These are phyloP conservation scores for Cladosporium colombiae DNA, from an alignment of 2,329 filamentous ascomycete genomes.

Conservation along the genomic window DNA sequence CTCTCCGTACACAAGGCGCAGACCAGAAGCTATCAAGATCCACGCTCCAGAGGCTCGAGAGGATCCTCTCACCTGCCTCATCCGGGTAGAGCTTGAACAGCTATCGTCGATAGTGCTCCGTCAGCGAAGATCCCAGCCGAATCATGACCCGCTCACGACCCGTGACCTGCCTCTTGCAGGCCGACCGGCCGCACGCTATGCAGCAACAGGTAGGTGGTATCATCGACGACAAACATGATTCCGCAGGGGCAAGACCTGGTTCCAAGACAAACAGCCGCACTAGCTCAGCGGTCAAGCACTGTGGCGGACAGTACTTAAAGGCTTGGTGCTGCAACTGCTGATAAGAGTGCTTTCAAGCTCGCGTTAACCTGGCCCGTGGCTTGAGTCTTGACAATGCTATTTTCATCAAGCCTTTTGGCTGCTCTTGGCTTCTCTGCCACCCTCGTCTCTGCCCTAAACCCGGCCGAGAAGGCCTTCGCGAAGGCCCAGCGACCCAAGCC, in stretches of 20 bases:
- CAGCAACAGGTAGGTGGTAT: slow-evolving; percentile 17
- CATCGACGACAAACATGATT: slow-evolving; percentile 7
- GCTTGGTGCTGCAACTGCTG: slow-evolving; percentile 14
- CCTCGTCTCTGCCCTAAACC: slow-evolving; percentile 9
- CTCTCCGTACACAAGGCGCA: neutral
- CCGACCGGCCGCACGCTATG: neutral
- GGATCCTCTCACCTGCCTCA: slow-evolving; percentile 16
- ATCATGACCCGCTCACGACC: neutral
- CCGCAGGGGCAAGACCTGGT: neutral
- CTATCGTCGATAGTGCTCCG: neutral
- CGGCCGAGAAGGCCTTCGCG: slow-evolving; percentile 19
- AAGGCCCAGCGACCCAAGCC: slow-evolving; percentile 19
- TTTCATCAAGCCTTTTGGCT: slow-evolving; percentile 19
- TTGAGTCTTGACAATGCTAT: slow-evolving; percentile 18
- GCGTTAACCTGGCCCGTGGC: neutral
- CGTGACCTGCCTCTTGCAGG: slow-evolving; percentile 12
- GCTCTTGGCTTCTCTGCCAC: slow-evolving; percentile 16
- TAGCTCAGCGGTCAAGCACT: slow-evolving; percentile 6
- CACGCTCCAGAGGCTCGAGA: neutral
- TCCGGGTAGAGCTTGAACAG: neutral
- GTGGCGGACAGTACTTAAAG: slow-evolving; percentile 12
- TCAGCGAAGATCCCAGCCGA: neutral
- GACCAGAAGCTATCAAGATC: neutral
- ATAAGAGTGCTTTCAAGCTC: neutral
- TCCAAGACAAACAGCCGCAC: slow-evolving; percentile 10